A percentile compares a stretch with the other conserved stretches of the same genome.
phyloP scores from a whole-genome alignment of 805 yeast genomes.

The Wickerhamiella australiensis region DNA sequence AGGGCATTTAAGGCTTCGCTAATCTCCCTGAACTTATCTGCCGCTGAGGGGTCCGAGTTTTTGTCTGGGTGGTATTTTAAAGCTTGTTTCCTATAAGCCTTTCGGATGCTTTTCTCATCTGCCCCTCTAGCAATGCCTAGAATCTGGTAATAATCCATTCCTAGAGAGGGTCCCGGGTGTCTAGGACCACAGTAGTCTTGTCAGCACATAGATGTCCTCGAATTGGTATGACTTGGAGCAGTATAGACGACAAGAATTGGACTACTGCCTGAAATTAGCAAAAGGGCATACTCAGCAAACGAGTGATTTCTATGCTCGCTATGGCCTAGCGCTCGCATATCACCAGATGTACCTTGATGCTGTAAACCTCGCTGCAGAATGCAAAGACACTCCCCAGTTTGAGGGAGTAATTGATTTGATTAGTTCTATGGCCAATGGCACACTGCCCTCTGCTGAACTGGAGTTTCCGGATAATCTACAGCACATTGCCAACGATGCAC shows the following conservation, averaged over 20 bases:
- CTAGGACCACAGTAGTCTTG: background rate
- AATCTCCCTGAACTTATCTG: slow-evolving; percentile 23
- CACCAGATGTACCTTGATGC: slow-evolving; percentile 7
- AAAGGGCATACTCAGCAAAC: background rate
- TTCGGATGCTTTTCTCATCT: slow-evolving; percentile 65
- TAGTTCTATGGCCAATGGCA: background rate
- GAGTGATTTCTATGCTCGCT: slow-evolving; percentile 3
- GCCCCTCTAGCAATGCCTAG: slow-evolving; percentile 79
- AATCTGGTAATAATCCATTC: slow-evolving; percentile 44
- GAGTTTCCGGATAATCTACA: background rate
- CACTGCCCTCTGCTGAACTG: background rate
- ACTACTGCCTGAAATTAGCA: background rate
- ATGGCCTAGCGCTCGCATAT: slow-evolving; percentile 3
- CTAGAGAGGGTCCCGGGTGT: background rate
- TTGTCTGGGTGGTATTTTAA: slow-evolving; percentile 93
- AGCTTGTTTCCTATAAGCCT: slow-evolving; percentile 83
- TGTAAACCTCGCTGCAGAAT: background rate
- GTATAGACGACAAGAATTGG: slow-evolving; percentile 2
- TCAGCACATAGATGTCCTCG: slow-evolving; percentile 1
- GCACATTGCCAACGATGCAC: background rate
- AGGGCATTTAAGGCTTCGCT: slow-evolving; percentile 25
- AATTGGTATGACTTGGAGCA: background rate
- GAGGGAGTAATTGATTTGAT: background rate
- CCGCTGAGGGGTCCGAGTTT: slow-evolving; percentile 23
- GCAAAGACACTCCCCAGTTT: background rate